Base-by-base conservation (phyloP, 345 rosid genomes). In the Eucalyptus curtisii region DNA sequence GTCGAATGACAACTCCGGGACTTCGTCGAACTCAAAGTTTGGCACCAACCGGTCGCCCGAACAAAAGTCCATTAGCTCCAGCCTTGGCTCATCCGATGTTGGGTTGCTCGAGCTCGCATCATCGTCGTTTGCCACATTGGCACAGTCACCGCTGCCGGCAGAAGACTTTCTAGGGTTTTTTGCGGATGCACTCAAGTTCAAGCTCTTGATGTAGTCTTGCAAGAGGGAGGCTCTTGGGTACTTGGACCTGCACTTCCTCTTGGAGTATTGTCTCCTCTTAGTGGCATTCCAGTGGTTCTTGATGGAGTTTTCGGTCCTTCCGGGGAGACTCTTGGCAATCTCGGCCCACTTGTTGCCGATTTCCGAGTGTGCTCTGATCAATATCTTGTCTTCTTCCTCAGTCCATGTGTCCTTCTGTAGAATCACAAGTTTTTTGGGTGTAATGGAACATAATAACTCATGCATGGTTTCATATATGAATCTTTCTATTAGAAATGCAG, bases 301-400 rank as follows among this genome's bases (percentile, higher is more conserved):
- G 88, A 98, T 98, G n/a, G 99, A 96, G 91, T 98, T 98, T 82
- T 98, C 99, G 12, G 99, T 98, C 92, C 99, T 93, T 52, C 99
- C 99, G 0, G 98, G 99, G 64, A 98, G 92, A 50, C 94, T 95
- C 90, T 97, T 98, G 4, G 99, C 97, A 79, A 98, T 97, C 89
- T 97, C 99, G 20, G 99, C 99, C 99, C 99, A 98, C 92, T 93
- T 96, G 95, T 98, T 97, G n/a, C 99, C 99, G 66, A 98, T 95
- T 90, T 95, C 98, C 59, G 88, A 90, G 89, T 98, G 99, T 1
- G 96, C 95, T 50, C 93, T 90, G 89, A 98, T 97, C 27, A 98
- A 91, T 10, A 96, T 92, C 91, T 76, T 95, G 79, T 98, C 99
- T 89, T 98, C 99, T 76, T 96, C 99, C 71, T 97, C 99, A 88